Percentiles rank a stretch among this genome's conserved stretches.
phyloP scores from a whole-genome alignment of 768 basidiomycete species.

The Suillus brevipes region DNA sequence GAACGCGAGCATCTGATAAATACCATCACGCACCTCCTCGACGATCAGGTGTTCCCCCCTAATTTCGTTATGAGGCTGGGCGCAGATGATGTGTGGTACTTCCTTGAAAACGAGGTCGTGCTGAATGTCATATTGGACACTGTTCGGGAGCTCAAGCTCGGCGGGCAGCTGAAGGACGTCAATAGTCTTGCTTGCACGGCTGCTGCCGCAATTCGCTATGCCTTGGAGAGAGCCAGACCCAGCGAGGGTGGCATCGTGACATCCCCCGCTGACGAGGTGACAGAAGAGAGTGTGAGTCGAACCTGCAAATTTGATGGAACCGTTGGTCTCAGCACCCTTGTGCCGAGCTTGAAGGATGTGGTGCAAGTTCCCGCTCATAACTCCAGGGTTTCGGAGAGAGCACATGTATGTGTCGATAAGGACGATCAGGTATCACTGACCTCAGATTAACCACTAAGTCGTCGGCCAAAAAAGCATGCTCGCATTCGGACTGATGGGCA shows the following conservation, averaged over 20 bases:
- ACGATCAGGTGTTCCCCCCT: neutral
- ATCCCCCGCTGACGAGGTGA: no score
- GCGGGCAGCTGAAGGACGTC: neutral
- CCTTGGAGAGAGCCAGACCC: neutral
- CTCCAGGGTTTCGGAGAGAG: constrained; percentile 76
- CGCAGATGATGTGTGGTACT: neutral
- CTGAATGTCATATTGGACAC: neutral
- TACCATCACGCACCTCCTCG: neutral
- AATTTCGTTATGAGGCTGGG: neutral
- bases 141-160: neutral
- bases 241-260: no score
- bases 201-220: neutral
- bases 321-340: constrained; percentile 78
- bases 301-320: no score
- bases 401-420: constrained; percentile 53
- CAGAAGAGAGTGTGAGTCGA: no score
- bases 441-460: constrained; percentile 44
- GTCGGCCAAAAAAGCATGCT: constrained; percentile 78
- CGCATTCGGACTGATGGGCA: constrained; percentile 78
- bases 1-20: neutral
- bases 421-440: neutral
- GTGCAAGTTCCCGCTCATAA: constrained; percentile 57
- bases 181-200: neutral
- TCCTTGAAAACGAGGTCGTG: neutral
- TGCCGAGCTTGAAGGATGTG: constrained; percentile 54